Evolutionary conservation across 2,329 filamentous ascomycete species (phyloP).

Genomic region (Phaeophleospora eucalypticola): DNA sequence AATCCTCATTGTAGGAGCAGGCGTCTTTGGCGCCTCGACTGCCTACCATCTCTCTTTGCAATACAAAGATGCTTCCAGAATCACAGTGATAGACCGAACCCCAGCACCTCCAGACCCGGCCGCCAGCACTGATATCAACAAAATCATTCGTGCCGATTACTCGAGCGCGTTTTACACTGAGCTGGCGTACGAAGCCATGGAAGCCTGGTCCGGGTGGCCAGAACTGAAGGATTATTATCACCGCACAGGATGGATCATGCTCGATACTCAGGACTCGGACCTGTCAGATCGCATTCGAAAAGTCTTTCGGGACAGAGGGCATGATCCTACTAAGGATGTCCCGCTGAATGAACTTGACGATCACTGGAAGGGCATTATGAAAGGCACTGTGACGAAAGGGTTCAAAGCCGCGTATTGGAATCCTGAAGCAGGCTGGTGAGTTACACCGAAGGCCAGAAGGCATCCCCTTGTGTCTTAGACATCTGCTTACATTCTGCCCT

Average conservation of each 20-base stretch:
- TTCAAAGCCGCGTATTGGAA: conserved; percentile 47
- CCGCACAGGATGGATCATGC: conserved; percentile 57
- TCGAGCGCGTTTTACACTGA: conserved; percentile 26
- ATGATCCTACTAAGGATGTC: conserved; percentile 41
- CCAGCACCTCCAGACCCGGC: conserved; percentile 47
- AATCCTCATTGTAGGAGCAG: conserved; percentile 38
- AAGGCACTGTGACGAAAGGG: conserved; percentile 35
- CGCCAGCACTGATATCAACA: conserved; percentile 70
- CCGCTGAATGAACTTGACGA: conserved; percentile 38
- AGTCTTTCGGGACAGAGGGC: conserved; percentile 49
- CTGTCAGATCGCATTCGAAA: conserved; percentile 50
- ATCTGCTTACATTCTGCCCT: no score
- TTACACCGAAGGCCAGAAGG: no score
- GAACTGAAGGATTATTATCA: conserved; percentile 48
- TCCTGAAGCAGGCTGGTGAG: conserved; percentile 51
- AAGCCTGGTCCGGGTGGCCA: conserved; percentile 35
- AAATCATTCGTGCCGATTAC: conserved; percentile 67
- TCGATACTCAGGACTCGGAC: conserved; percentile 47
- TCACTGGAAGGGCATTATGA: conserved; percentile 41
- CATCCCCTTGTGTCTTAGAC: no score
- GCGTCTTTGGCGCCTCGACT: conserved; percentile 55
- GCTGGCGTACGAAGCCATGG: conserved; percentile 37
- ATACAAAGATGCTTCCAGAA: conserved; percentile 37
- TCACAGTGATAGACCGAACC: conserved; percentile 42
- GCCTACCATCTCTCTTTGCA: conserved; percentile 46